Evolutionary conservation across 1,284 basidiomycete genomes (phyloP), one percentile per base, ranked within the genome.

Genomic region (Cryptococcus wingfieldii): DNA sequence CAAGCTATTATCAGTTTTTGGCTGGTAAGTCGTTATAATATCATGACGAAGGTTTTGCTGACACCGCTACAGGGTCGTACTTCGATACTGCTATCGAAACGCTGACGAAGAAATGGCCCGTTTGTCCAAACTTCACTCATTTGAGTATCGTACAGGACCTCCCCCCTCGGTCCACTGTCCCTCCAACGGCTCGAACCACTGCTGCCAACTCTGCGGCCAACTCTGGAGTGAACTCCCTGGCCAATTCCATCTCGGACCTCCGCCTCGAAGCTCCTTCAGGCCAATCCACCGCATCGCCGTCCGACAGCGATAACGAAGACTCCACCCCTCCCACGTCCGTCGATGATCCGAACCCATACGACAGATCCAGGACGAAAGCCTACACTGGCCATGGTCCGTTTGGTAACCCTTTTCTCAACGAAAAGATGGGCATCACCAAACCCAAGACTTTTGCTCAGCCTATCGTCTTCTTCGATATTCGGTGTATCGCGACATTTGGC

Each of bases 401-500:
- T 51, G 59, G 59, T 8, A 60, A 60, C 23, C 70, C 71, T 0
- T 77, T 74, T 58, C 59, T 78, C 3, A 65, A 65, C 31, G 70
- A 71, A 25, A 65, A 67, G 34, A 53, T 78, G 50, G 63, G 63
- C 16, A 54, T 60, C 47, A 58, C 62, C 3, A 69, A 65, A 55
- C 76, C 76, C 6, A 74, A 74, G 52, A 67, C 69, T 3, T 79
- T 79, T 55, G 77, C 77, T 19, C 77, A 79, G 54, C 77, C 77
- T 1, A 76, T 78, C 54, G 77, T 79, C 38, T 78, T 79, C 51
- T 77, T 77, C 63, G 76, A 78, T 56, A 71, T 77, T 34, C 60
- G 68, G 9, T 78, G 77, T 58, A 53, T 79, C 2, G 67, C 74
- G 1, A 56, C 64, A n/a, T 70, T 79, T 41, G 72, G 74, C 1